Conservation (phyloP, 441 rosid species). For the Gossypium laxum region DNA sequence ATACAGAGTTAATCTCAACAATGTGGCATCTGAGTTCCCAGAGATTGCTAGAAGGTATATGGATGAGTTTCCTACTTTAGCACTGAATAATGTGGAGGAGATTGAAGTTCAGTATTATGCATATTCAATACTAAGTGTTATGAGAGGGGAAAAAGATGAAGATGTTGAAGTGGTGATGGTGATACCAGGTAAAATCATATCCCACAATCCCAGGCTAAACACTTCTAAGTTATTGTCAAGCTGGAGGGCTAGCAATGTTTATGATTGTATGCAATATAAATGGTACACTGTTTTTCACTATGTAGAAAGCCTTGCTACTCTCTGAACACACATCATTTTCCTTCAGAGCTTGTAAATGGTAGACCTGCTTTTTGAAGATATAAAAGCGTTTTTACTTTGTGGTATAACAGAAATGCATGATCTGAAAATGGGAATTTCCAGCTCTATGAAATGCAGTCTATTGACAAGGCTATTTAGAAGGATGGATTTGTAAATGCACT, state of each 20-base stretch:
- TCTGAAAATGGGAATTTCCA: background rate
- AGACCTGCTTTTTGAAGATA: background rate
- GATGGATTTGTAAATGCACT: background rate
- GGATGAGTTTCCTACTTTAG: background rate
- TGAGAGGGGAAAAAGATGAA: background rate
- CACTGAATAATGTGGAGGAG: background rate
- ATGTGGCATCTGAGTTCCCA: constrained; percentile 1
- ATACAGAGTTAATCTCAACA: constrained; percentile 15
- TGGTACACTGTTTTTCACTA: constrained; percentile 3
- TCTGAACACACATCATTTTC: background rate
- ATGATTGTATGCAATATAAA: constrained; percentile 6
- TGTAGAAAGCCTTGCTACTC: background rate
- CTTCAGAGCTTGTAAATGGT: background rate
- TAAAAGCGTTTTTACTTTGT: background rate
- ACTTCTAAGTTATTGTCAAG: background rate
- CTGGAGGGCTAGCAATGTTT: background rate
- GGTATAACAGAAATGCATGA: background rate
- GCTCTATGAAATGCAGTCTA: background rate
- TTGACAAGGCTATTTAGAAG: background rate
- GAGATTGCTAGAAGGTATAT: constrained; percentile 12
- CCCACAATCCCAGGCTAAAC: background rate
- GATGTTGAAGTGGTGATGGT: background rate
- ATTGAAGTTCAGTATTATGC: constrained; percentile 4
- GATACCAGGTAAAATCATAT: constrained; percentile 5
- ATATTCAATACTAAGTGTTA: constrained; percentile 14